These are phyloP conservation scores for Aspergillus caelatus DNA, from an alignment of 2,329 filamentous ascomycete genomes.

Conservation along the genomic window DNA sequence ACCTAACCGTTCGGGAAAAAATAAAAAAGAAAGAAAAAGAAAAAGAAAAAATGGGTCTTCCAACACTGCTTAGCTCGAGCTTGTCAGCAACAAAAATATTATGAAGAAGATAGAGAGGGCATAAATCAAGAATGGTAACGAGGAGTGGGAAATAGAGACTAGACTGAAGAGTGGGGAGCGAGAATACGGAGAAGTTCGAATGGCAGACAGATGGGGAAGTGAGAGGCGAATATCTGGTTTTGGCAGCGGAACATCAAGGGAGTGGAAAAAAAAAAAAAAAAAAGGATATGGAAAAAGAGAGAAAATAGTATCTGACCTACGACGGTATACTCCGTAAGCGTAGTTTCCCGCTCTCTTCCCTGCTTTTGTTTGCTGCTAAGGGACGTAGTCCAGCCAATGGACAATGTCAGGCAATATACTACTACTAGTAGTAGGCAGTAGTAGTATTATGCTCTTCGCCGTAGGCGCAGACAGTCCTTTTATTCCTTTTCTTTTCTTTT, in stretches of 20 bases:
- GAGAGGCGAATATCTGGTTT: slow-evolving; percentile 1
- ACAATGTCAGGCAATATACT: not conserved
- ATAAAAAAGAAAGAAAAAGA: not conserved
- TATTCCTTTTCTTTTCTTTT: not conserved
- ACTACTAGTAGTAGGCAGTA: too few species aligned
- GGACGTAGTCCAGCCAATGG: not conserved
- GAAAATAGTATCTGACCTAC: not conserved
- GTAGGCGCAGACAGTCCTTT: not conserved
- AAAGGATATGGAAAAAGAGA: not conserved
- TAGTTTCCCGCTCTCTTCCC: not conserved
- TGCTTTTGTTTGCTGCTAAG: not conserved
- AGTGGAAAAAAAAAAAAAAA: not conserved
- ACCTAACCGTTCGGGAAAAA: not conserved
- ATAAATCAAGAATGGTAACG: not conserved
- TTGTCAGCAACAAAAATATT: not conserved
- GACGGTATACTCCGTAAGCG: not conserved
- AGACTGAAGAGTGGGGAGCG: not conserved
- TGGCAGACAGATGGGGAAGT: not conserved
- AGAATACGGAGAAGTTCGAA: slow-evolving; percentile 7
- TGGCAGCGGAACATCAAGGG: not conserved
- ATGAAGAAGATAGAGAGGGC: not conserved
- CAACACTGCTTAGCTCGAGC: not conserved
- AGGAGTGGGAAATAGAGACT: not conserved
- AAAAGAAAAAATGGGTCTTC: not conserved
- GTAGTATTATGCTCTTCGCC: too few species aligned